Percentiles rank a stretch among this genome's conserved stretches.
These are phyloP conservation scores for Pythium aquatile DNA, from an alignment of 352 stramenopile species.

Conservation along the genomic window DNA sequence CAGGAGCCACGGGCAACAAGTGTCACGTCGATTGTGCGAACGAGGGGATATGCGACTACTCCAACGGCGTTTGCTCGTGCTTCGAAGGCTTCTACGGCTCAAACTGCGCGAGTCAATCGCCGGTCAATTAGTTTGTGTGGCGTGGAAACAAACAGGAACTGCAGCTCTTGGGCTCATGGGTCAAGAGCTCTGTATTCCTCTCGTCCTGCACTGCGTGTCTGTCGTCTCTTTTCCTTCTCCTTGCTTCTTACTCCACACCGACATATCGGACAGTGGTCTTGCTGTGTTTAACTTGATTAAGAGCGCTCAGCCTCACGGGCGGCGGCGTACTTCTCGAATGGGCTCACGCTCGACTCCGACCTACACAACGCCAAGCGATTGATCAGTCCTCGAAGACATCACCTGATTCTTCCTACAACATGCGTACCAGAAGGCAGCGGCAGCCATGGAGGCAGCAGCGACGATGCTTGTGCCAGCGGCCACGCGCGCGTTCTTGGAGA, in stretches of 20 bases:
- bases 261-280: not conserved
- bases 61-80: conserved; percentile 60
- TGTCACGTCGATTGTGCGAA: conserved; percentile 83
- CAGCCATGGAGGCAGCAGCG: conserved; percentile 44
- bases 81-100: conserved; percentile 78
- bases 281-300: conserved; percentile 15
- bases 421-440: conserved; percentile 66
- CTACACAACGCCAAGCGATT: conserved; percentile 19
- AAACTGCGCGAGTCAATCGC: conserved; percentile 70
- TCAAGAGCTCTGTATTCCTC: conserved; percentile 5
- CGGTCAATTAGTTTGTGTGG: conserved; percentile 26
- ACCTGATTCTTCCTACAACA: too few relatives aligned
- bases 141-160: not conserved
- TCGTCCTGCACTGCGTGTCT: not conserved
- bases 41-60: conserved; percentile 72
- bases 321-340: conserved; percentile 73
- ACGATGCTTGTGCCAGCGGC: conserved; percentile 47
- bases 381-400: not conserved
- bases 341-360: conserved; percentile 39
- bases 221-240: not conserved
- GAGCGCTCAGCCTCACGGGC: conserved; percentile 45
- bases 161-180: not conserved
- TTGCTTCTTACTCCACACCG: not conserved
- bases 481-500: conserved; percentile 77
- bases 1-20: conserved; percentile 43